Base-by-base conservation (phyloP, 2,329 filamentous ascomycete genomes). In the Dendryphion nanum region DNA sequence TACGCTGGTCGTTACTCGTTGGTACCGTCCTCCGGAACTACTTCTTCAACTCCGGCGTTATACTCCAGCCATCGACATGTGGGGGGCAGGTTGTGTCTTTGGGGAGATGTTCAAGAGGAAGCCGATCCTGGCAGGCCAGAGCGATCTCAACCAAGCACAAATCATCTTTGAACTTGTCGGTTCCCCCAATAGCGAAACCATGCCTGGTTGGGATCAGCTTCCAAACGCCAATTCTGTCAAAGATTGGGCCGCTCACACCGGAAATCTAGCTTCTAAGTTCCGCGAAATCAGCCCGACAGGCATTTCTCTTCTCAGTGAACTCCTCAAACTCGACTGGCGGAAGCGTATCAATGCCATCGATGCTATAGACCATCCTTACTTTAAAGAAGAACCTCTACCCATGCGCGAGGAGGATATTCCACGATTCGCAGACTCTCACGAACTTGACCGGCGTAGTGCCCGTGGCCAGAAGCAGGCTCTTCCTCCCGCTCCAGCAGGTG, bases 71-170 rank as follows among this genome's bases (percentile, higher is more conserved):
- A 96, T 98, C 56, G 93, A 98, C 66, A 82, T 98, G 70, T 98
- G 93, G 93, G 93, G 93, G 53, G 91, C 96, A 51, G 93, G 91
- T n/a, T 98, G 93, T 61, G 89, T 98, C 2, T 96, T 98, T 68
- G 93, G 89, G 35, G 93, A 98, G 64, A 98, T 98, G 91, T 85
- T 96, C 48, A 82, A 89, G 53, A 84, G 89, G 24, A 95, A 91
- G 63, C 93, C 93, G 0, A 97, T 98, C 37, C 76, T 98, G 30
- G 81, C 89, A 6, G 93, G 93, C 10, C 89, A 88, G 50, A 94
- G 86, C 53, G 93, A 98, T 59, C 70, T 81, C 5, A 85, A 96
- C 57, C 93, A 98, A 66, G 82, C 94, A 10, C 86, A 95, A 10
- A 82, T 95, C 32, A 97, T 98, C 41, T 98, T 95, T 69, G 87